These are phyloP conservation scores for Aschersonia sp. DNA, from an alignment of 2,329 filamentous ascomycete genomes.

Conservation along the genomic window DNA sequence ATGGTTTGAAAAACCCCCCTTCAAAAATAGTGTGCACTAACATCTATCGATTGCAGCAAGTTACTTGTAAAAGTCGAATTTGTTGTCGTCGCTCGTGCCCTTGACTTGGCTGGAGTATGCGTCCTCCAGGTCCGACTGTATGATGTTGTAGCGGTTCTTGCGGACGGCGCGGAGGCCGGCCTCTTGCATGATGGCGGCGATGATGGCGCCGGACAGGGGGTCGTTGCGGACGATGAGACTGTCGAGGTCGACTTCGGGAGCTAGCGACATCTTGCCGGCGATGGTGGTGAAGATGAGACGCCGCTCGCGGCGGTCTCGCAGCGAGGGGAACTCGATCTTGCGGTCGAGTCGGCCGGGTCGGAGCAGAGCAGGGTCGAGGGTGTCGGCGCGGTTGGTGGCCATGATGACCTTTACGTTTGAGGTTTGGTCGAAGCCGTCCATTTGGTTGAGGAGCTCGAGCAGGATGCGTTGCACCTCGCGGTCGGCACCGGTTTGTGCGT, in stretches of 20 bases:
- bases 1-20: no score
- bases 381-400: slow-evolving; percentile 97
- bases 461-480: slow-evolving; percentile 97
- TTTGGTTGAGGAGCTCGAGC: slow-evolving; percentile 94
- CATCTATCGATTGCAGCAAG: background rate
- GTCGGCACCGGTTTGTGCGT: slow-evolving; percentile 94
- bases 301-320: slow-evolving; percentile 86
- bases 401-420: slow-evolving; percentile 99
- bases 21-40: no score
- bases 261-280: slow-evolving; percentile 90
- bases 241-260: slow-evolving; percentile 91
- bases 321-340: slow-evolving; percentile 97
- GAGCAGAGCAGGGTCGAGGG: slow-evolving; percentile 84
- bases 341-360: slow-evolving; percentile 90
- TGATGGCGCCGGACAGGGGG: slow-evolving; percentile 85
- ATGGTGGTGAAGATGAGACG: slow-evolving; percentile 97
- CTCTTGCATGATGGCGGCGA: slow-evolving; percentile 98
- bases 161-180: slow-evolving; percentile 84
- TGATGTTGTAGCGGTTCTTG: slow-evolving; percentile 99
- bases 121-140: slow-evolving; percentile 91
- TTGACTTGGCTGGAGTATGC: slow-evolving; percentile 97
- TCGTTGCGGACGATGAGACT: slow-evolving; percentile 94
- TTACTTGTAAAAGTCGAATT: slow-evolving; percentile 90
- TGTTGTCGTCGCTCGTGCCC: slow-evolving; percentile 49
- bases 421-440: slow-evolving; percentile 99